Percentiles rank a stretch among this genome's conserved stretches.
Evolutionary conservation across 192 early-diverging fungal species (phyloP).

Genomic region (Entomortierella parvispora): DNA sequence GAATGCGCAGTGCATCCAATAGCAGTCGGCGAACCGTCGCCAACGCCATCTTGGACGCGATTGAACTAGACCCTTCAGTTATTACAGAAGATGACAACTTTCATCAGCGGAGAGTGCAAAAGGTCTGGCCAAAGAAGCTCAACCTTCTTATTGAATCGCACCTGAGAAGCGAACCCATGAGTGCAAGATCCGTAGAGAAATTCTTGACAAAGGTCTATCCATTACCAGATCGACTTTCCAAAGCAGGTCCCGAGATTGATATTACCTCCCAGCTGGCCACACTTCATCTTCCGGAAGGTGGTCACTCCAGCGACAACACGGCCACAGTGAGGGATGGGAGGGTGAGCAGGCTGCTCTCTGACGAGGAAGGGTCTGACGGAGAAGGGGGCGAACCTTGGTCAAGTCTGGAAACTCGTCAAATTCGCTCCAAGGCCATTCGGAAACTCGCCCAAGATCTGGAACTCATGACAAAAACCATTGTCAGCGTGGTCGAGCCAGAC

Average conservation of each 20-base stretch:
- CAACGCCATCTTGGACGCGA: background rate
- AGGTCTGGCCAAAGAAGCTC: conserved; percentile 1
- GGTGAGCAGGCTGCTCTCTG: background rate
- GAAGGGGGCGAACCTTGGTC: conserved; percentile 10
- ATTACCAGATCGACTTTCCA: background rate
- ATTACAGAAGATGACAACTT: background rate
- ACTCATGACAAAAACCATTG: conserved; percentile 1
- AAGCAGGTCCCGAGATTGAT: background rate
- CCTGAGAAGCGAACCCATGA: background rate
- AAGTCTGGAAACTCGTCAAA: conserved; percentile 7
- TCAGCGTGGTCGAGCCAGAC: background rate
- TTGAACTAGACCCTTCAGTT: conserved; percentile 11
- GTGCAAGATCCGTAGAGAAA: background rate
- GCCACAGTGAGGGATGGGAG: no score
- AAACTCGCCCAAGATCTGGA: conserved; percentile 26
- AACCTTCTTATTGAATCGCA: conserved; percentile 2
- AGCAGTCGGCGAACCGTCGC: background rate
- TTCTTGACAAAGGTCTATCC: background rate
- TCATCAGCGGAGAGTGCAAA: background rate
- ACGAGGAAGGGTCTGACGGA: background rate
- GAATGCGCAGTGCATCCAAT: background rate
- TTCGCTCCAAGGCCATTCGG: conserved; percentile 15
- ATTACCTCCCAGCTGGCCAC: no score
- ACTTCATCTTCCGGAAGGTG: no score
- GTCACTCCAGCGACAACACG: no score